A percentile compares a stretch with the other conserved stretches of the same genome.
Evolutionary conservation across 805 yeast genomes (phyloP).

Genomic region (Wickerhamomyces bisporus): DNA sequence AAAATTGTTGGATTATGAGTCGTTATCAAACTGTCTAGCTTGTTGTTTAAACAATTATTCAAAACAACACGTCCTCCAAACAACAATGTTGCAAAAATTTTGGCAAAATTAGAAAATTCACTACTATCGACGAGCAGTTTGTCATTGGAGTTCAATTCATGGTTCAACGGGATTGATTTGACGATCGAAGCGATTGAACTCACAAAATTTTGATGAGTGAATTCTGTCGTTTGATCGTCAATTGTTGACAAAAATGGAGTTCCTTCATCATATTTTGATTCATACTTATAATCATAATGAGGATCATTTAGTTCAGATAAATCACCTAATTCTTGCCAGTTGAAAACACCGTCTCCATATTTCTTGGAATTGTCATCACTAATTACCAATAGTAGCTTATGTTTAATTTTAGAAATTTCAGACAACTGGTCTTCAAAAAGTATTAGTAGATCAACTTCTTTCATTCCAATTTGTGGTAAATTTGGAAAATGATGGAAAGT

Average conservation of each 20-base stretch:
- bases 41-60: slow-evolving; percentile 19
- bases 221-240: slow-evolving; percentile 27
- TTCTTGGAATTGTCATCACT: slow-evolving; percentile 11
- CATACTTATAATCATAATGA: slow-evolving; percentile 24
- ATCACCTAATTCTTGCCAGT: slow-evolving; percentile 23
- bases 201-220: slow-evolving; percentile 47
- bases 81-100: slow-evolving; percentile 28
- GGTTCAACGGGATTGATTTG: slow-evolving; percentile 29
- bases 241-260: slow-evolving; percentile 31
- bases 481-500: slow-evolving; percentile 36
- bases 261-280: slow-evolving; percentile 24
- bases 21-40: slow-evolving; percentile 4
- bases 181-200: slow-evolving; percentile 48
- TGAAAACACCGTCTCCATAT: slow-evolving; percentile 8
- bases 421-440: slow-evolving; percentile 23
- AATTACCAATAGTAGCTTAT: slow-evolving; percentile 29
- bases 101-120: slow-evolving; percentile 4
- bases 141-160: slow-evolving; percentile 31
- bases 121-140: slow-evolving; percentile 24
- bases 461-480: slow-evolving; percentile 25
- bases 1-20: slow-evolving; percentile 12
- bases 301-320: slow-evolving; percentile 7
- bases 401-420: slow-evolving; percentile 23
- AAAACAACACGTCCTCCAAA: slow-evolving; percentile 29
- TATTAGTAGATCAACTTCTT: slow-evolving; percentile 27